phyloP scores from a whole-genome alignment of 495 filamentous ascomycete species.

The Penicillium diatomitis region DNA sequence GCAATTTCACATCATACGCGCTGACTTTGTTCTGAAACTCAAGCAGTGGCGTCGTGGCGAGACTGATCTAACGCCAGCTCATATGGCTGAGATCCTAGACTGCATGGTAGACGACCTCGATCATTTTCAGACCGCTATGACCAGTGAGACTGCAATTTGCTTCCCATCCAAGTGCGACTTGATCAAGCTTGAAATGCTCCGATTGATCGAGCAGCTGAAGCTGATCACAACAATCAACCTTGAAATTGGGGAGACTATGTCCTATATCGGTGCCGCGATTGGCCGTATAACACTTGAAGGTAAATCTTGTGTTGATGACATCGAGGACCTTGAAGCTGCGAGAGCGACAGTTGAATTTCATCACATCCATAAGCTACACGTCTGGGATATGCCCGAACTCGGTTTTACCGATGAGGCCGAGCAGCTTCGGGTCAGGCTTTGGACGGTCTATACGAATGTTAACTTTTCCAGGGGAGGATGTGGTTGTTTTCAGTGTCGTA shows the following conservation, averaged over 20 bases:
- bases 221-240: background rate
- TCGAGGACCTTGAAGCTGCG: background rate
- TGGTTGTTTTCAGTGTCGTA: background rate
- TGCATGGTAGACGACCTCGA: conserved; percentile 1
- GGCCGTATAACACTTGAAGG: background rate
- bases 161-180: background rate
- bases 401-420: background rate
- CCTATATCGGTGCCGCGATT: background rate
- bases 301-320: background rate
- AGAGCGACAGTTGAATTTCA: background rate
- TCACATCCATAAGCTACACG: background rate
- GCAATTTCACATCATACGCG: background rate
- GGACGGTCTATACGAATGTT: background rate
- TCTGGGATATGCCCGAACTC: background rate
- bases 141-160: background rate
- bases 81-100: conserved; percentile 1
- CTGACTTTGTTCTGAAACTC: background rate
- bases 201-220: background rate
- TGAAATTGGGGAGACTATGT: background rate
- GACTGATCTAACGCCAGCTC: background rate
- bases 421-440: background rate
- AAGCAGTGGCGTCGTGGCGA: background rate
- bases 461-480: background rate
- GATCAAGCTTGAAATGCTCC: background rate
- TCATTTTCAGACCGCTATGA: background rate